Base-by-base conservation (phyloP, 257 asterid genomes). In the Thymus mandschuricus region DNA sequence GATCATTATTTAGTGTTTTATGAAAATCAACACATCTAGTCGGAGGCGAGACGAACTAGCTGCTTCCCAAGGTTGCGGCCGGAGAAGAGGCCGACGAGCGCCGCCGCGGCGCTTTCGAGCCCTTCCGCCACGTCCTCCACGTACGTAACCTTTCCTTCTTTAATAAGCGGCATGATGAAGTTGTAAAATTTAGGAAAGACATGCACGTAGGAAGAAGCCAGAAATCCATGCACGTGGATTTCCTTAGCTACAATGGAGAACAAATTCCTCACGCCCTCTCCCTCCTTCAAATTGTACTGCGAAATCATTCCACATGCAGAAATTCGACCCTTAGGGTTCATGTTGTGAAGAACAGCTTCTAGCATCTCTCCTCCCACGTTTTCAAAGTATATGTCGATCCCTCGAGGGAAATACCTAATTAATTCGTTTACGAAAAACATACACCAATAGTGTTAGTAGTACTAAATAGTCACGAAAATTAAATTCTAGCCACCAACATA, bases 341-440 rank as follows among this genome's bases (percentile, higher is more conserved):
- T 85, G 81, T 85, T 85, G 8, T 56, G 71, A 6, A 82, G 84
- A 64, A 76, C 89, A 0, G 90, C 90, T 0, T 82, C 90, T 0
- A 82, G 75, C 87, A 80, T 85, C 75, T 80, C 74, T 13, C 86
- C 86, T 6, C 90, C 84, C 2, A 80, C 87, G 49, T 82, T 82
- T 29, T 85, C 87, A n/a, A 82, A 85, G 75, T 82, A 82, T 45
- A 85, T 82, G 63, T 82, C 87, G 8, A 85, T 85, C 5, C 90
- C 90, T 45, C 79, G 38, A 0, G 87, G 86, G 35, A 85, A 82
- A 33, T 61, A 78, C 75, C 89, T 85, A 33, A 54, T 7, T 10
- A 52, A 52, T 21, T 21, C 21, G 21, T 21, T 21, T 21, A 44
- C 2, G 11, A 44, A 44, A 40, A 7, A 44, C 40, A 35, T 3